Evolutionary conservation across 805 yeast species (phyloP).

Genomic region (Saccharomycopsis olivae): DNA sequence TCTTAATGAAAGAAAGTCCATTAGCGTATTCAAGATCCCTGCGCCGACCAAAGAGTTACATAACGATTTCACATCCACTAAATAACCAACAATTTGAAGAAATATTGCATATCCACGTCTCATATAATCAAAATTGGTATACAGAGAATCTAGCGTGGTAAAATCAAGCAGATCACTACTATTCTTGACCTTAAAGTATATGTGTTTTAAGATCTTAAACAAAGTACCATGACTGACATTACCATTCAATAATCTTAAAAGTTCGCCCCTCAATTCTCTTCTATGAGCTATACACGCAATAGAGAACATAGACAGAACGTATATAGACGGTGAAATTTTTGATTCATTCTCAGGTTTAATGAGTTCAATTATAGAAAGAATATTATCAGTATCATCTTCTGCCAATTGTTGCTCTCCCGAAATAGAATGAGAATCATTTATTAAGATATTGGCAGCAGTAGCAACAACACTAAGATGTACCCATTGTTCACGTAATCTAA

Average conservation of each 20-base stretch:
- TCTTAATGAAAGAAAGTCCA: slow-evolving; percentile 46
- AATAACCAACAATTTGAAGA: slow-evolving; percentile 52
- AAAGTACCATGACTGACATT: slow-evolving; percentile 78
- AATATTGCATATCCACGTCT: slow-evolving; percentile 30
- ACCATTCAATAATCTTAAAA: slow-evolving; percentile 70
- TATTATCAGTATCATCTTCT: slow-evolving; percentile 60
- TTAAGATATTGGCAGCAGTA: slow-evolving; percentile 50
- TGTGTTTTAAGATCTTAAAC: slow-evolving; percentile 57
- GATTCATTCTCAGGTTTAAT: slow-evolving; percentile 53
- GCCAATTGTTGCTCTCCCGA: slow-evolving; percentile 52
- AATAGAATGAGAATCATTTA: slow-evolving; percentile 4
- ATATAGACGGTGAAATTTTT: slow-evolving; percentile 23
- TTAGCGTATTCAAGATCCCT: slow-evolving; percentile 58
- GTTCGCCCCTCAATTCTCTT: slow-evolving; percentile 63
- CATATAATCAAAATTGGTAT: slow-evolving; percentile 33
- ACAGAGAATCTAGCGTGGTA: slow-evolving; percentile 19
- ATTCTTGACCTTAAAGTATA: slow-evolving; percentile 39
- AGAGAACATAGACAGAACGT: slow-evolving; percentile 52
- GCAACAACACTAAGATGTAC: slow-evolving; percentile 57
- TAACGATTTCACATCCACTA: slow-evolving; percentile 39
- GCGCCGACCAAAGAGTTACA: slow-evolving; percentile 34
- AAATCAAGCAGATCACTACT: slow-evolving; percentile 20
- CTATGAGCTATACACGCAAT: slow-evolving; percentile 60
- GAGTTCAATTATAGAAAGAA: slow-evolving; percentile 60
- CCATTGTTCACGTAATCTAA: slow-evolving; percentile 46